Conservation (phyloP, 1,284 basidiomycete species). For the Ceratorhiza oryzae-sativae region DNA sequence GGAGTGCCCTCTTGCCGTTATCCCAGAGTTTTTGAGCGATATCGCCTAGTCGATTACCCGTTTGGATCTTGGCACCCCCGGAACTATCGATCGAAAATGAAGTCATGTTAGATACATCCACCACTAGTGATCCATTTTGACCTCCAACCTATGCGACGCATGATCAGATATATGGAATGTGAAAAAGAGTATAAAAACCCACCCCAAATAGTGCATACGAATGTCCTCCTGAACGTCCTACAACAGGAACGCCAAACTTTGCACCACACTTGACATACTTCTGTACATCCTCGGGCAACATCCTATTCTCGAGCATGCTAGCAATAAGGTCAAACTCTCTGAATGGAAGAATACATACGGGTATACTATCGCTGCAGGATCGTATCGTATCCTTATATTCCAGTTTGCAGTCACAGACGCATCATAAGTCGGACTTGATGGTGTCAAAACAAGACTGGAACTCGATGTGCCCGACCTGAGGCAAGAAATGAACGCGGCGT, state of each 20-base stretch:
- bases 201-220: slow-evolving; percentile 42
- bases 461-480: neutral
- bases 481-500: slow-evolving; percentile 2
- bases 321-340: neutral
- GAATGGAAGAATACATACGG: slow-evolving; percentile 18
- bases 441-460: neutral
- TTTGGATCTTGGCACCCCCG: slow-evolving; percentile 34
- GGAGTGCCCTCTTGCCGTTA: slow-evolving; percentile 40
- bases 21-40: slow-evolving; percentile 41
- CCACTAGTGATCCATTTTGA: slow-evolving; percentile 41
- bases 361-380: slow-evolving; percentile 42
- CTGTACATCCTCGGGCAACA: slow-evolving; percentile 33
- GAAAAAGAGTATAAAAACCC: neutral
- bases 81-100: slow-evolving; percentile 37
- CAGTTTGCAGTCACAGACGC: slow-evolving; percentile 11
- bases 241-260: slow-evolving; percentile 25
- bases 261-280: slow-evolving; percentile 41
- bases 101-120: slow-evolving; percentile 42
- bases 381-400: slow-evolving; percentile 37
- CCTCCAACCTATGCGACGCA: slow-evolving; percentile 36
- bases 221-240: slow-evolving; percentile 43
- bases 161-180: neutral
- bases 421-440: neutral
- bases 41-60: slow-evolving; percentile 43
- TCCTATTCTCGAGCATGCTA: slow-evolving; percentile 10